Conservation (phyloP, 2,329 filamentous ascomycete species). For the Myriosclerotinia curreyana region DNA sequence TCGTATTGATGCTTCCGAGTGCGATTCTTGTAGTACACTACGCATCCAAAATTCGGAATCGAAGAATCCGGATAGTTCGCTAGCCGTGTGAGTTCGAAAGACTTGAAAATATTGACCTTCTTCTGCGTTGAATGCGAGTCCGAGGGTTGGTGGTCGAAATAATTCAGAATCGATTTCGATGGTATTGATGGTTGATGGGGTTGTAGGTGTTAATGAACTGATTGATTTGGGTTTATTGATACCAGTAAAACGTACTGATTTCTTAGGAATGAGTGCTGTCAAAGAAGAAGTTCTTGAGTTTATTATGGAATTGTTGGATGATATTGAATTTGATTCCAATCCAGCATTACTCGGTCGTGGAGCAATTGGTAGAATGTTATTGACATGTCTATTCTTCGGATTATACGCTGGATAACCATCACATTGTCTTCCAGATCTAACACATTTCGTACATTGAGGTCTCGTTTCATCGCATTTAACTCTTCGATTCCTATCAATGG, state of each 20-base stretch:
- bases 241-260: neutral
- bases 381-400: constrained; percentile 24
- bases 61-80: constrained; percentile 64
- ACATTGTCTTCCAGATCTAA: constrained; percentile 56
- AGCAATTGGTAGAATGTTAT: constrained; percentile 31
- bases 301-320: constrained; percentile 20
- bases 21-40: constrained; percentile 61
- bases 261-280: neutral
- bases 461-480: constrained; percentile 67
- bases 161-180: constrained; percentile 1
- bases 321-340: constrained; percentile 5
- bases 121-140: constrained; percentile 45
- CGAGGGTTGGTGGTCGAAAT: constrained; percentile 5
- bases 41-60: constrained; percentile 63
- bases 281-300: constrained; percentile 6
- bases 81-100: constrained; percentile 59
- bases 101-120: constrained; percentile 61
- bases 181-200: constrained; percentile 7
- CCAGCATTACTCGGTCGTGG: constrained; percentile 26
- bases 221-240: constrained; percentile 12
- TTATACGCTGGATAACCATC: constrained; percentile 52
- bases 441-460: constrained; percentile 58
- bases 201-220: constrained; percentile 22
- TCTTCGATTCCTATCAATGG: constrained; percentile 50
- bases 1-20: constrained; percentile 58